Evolutionary conservation across 768 basidiomycete species (phyloP).

Genomic region (Goffeauzyma gilvescens): DNA sequence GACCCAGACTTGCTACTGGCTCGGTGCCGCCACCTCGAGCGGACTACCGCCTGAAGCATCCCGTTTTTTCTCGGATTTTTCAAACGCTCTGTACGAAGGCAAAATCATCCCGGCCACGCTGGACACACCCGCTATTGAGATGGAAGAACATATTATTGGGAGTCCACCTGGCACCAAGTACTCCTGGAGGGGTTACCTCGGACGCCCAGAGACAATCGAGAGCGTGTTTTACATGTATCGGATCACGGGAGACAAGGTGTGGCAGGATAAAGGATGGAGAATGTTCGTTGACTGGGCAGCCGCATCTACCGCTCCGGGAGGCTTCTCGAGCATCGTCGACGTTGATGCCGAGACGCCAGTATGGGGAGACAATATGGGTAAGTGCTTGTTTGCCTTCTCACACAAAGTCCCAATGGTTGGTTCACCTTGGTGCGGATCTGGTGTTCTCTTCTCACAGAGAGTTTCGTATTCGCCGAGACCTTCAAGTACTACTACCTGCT

Average conservation of each 20-base stretch:
- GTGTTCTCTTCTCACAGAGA: constrained; percentile 16
- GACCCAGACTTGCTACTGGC: constrained; percentile 15
- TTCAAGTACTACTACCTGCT: constrained; percentile 33
- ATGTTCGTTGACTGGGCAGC: constrained; percentile 34
- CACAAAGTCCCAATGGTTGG: too few species aligned
- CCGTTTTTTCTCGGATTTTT: constrained; percentile 19
- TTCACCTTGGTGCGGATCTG: not conserved
- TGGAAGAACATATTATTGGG: constrained; percentile 7
- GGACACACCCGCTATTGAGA: not conserved
- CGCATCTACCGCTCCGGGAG: constrained; percentile 20
- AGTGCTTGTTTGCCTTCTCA: not conserved
- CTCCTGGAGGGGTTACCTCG: constrained; percentile 22
- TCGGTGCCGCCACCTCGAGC: constrained; percentile 21
- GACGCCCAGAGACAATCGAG: constrained; percentile 36
- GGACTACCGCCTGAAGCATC: constrained; percentile 29
- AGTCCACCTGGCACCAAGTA: constrained; percentile 21
- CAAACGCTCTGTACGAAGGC: constrained; percentile 4
- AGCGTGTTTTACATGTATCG: constrained; percentile 32
- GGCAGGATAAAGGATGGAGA: constrained; percentile 36
- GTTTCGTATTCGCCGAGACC: constrained; percentile 33
- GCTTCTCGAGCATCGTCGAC: constrained; percentile 29
- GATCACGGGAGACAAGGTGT: constrained; percentile 34
- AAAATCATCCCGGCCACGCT: constrained; percentile 10
- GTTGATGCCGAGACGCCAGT: constrained; percentile 15
- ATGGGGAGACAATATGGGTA: constrained; percentile 13